phyloP scores from a whole-genome alignment of 2,329 filamentous ascomycete genomes.

The Fusarium albosuccineum region DNA sequence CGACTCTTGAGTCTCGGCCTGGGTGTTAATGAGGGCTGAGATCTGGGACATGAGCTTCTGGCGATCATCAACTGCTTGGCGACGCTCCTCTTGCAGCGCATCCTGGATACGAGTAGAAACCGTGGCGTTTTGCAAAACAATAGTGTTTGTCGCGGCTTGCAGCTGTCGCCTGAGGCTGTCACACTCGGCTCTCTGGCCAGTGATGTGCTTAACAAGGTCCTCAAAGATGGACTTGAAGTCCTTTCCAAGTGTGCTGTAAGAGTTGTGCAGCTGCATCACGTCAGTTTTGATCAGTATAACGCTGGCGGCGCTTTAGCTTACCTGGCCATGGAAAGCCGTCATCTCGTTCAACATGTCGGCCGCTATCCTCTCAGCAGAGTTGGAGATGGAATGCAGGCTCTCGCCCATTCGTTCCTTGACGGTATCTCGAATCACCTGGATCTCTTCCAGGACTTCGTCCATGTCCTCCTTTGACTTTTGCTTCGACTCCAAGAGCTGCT shows the following conservation, averaged over 20 bases:
- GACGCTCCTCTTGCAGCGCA: slow-evolving; percentile 81
- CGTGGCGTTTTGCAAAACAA: slow-evolving; percentile 75
- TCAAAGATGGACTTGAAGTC: slow-evolving; percentile 92
- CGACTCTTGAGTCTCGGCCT: slow-evolving; percentile 78
- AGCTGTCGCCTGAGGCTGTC: slow-evolving; percentile 80
- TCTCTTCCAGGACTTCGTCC: slow-evolving; percentile 92
- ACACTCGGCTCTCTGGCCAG: slow-evolving; percentile 81
- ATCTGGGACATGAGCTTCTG: slow-evolving; percentile 82
- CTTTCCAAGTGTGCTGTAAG: slow-evolving; percentile 84
- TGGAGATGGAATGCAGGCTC: slow-evolving; percentile 84
- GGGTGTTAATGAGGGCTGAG: slow-evolving; percentile 78
- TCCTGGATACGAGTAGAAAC: slow-evolving; percentile 76
- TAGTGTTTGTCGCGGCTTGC: slow-evolving; percentile 74
- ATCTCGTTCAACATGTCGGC: slow-evolving; percentile 90
- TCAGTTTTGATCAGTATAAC: slow-evolving; percentile 27
- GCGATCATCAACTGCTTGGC: slow-evolving; percentile 79
- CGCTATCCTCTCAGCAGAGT: slow-evolving; percentile 88
- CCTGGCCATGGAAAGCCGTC: slow-evolving; percentile 79
- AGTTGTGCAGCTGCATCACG: slow-evolving; percentile 75
- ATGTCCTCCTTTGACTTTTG: slow-evolving; percentile 82
- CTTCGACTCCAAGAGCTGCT: slow-evolving; percentile 76
- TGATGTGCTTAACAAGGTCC: slow-evolving; percentile 79
- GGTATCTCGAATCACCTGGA: slow-evolving; percentile 87
- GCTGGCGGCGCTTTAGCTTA: slow-evolving; percentile 50
- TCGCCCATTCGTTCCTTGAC: slow-evolving; percentile 89